Base-by-base conservation (phyloP, 2,329 filamentous ascomycete species). In the Macrophomina tecta region DNA sequence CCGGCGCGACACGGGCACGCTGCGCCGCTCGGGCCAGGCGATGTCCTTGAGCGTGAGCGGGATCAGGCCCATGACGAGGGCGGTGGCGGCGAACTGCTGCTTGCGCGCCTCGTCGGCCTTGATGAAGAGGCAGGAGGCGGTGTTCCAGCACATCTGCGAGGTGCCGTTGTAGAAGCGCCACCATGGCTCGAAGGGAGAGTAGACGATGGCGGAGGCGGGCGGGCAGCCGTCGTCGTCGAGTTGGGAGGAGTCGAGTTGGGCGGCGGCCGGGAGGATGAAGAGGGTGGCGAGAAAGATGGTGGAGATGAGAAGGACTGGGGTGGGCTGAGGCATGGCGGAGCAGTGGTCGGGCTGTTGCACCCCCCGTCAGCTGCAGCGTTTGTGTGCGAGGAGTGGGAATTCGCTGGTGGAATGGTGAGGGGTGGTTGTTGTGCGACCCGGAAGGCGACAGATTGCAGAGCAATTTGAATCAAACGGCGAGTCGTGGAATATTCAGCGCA, bases 61-160 rank as follows among this genome's bases (percentile, higher is more conserved):
- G 38, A 78, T 69, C 11, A 78, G 69, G 34, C 75, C 76, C 75
- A 78, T 76, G 55, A 77, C 72, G 9, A 78, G 70, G 1, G 73
- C 70, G 1, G 71, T 74, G 38, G 75, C 73, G 28, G 71, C 72
- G 67, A 74, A 76, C 68, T 78, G 75, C 49, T 76, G 74, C 58
- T 77, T 76, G 32, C 74, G 72, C 28, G 70, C 70, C 45, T 77
- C 74, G 36, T 72, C 72, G 4, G 72, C 71, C 1, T 65, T 58
- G 45, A 61, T 67, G 61, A 76, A 71, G 12, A 71, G 64, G 65
- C 76, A 78, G 68, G 71, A 70, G 16, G 74, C 71, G 9, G 67
- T 71, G 38, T 69, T 71, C 75, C 75, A 78, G 70, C 76, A 77
- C 4, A 64, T 64, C 34, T 71, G 69, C 2, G 18, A 3, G 45